A percentile compares a stretch with the other conserved stretches of the same genome.
Evolutionary conservation across 2,329 filamentous ascomycete species (phyloP).

Genomic region (Metarhizium guizhouense): DNA sequence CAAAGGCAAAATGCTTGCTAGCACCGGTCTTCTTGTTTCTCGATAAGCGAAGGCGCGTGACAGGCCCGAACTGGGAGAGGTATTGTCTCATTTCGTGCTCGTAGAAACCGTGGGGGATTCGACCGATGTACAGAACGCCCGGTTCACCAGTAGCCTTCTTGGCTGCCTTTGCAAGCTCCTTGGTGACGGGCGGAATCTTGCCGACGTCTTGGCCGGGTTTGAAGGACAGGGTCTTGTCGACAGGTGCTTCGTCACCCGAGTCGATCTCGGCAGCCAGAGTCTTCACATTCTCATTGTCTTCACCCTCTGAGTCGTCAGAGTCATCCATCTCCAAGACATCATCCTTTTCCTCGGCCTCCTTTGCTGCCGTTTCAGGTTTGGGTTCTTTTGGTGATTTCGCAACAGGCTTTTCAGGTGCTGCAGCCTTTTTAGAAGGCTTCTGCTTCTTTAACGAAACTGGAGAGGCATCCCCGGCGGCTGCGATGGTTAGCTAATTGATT

Average conservation of each 20-base stretch:
- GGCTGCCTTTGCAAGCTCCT: conserved; percentile 34
- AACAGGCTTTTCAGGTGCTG: conserved; percentile 2
- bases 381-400: conserved; percentile 20
- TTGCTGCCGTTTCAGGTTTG: conserved; percentile 22
- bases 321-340: conserved; percentile 22
- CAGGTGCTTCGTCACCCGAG: conserved; percentile 34
- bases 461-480: conserved; percentile 22
- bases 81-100: conserved; percentile 92
- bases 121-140: conserved; percentile 83
- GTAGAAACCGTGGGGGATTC: conserved; percentile 90
- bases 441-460: conserved; percentile 28
- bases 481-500: background rate
- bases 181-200: conserved; percentile 39
- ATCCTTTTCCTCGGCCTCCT: conserved; percentile 18
- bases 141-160: conserved; percentile 42
- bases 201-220: conserved; percentile 41
- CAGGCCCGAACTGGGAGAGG: conserved; percentile 85
- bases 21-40: conserved; percentile 87
- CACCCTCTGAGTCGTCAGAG: conserved; percentile 26
- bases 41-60: conserved; percentile 70
- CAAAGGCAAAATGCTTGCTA: conserved; percentile 89
- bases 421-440: conserved; percentile 6
- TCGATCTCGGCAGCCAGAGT: conserved; percentile 36
- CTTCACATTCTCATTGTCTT: conserved; percentile 32
- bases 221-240: conserved; percentile 27